A percentile compares a stretch with the other conserved stretches of the same genome.
These are phyloP conservation scores for Leccinum disarticulatum DNA, from an alignment of 768 basidiomycete genomes.

Conservation along the genomic window DNA sequence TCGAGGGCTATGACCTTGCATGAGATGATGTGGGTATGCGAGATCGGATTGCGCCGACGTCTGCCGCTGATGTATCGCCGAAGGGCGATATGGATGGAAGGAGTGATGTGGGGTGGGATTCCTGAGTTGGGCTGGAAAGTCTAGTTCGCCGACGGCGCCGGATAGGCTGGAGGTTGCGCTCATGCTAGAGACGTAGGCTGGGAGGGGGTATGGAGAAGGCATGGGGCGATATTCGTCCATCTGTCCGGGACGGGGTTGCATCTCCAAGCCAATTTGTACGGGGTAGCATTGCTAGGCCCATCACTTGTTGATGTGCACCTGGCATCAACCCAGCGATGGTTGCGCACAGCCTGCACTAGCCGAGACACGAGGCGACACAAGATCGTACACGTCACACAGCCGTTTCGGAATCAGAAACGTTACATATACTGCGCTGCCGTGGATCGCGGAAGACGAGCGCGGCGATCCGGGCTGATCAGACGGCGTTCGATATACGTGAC, in stretches of 20 bases:
- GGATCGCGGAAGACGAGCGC: slow-evolving; percentile 25
- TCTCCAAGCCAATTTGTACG: slow-evolving; percentile 32
- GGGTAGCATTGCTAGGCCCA: slow-evolving; percentile 26
- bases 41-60: slow-evolving; percentile 23
- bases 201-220: slow-evolving; percentile 31
- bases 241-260: slow-evolving; percentile 38
- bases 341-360: slow-evolving; percentile 29
- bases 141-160: slow-evolving; percentile 61
- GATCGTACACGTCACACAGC: slow-evolving; percentile 31
- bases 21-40: slow-evolving; percentile 17
- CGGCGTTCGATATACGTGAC: slow-evolving; percentile 25
- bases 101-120: slow-evolving; percentile 30
- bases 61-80: slow-evolving; percentile 25
- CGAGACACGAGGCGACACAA: slow-evolving; percentile 30
- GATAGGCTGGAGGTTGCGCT: slow-evolving; percentile 50
- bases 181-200: slow-evolving; percentile 43
- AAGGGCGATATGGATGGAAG: slow-evolving; percentile 27
- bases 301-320: slow-evolving; percentile 21
- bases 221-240: slow-evolving; percentile 39
- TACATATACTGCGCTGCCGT: slow-evolving; percentile 24
- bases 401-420: slow-evolving; percentile 32
- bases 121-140: slow-evolving; percentile 37
- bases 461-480: slow-evolving; percentile 27
- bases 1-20: slow-evolving; percentile 19
- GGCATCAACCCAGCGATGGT: slow-evolving; percentile 30